A percentile compares a stretch with the other conserved stretches of the same genome.
These are phyloP conservation scores for Asclepias syriaca DNA, from an alignment of 257 asterid species.

Conservation along the genomic window DNA sequence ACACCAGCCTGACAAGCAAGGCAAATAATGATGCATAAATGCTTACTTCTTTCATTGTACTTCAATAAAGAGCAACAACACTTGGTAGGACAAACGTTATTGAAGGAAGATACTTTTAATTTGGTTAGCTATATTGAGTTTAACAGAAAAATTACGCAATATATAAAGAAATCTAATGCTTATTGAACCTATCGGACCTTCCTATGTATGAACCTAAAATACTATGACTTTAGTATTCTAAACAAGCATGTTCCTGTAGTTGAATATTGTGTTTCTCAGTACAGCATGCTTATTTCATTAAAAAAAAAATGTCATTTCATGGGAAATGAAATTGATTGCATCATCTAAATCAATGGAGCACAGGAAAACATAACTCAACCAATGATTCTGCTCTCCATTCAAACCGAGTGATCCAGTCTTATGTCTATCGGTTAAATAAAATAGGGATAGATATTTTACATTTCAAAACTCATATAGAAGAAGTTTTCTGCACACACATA, in stretches of 20 bases:
- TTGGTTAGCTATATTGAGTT: neutral
- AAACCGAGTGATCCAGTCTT: neutral
- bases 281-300: neutral
- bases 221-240: neutral
- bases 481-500: neutral
- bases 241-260: neutral
- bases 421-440: neutral
- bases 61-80: neutral
- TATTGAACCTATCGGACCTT: neutral
- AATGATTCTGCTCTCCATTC: neutral
- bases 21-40: neutral
- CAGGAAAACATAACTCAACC: neutral
- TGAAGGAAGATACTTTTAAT: neutral
- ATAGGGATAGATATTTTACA: neutral
- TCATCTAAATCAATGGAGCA: neutral
- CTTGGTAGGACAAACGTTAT: neutral
- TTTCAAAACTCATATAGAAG: no score
- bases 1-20: conserved; percentile 43
- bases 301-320: neutral
- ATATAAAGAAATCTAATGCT: neutral
- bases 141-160: neutral
- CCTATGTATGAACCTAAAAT: neutral
- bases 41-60: neutral
- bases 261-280: neutral
- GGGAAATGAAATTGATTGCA: neutral